Evolutionary conservation across 2,329 filamentous ascomycete genomes (phyloP), one percentile per base, ranked within the genome.

Genomic region (Xylaria arbuscula): DNA sequence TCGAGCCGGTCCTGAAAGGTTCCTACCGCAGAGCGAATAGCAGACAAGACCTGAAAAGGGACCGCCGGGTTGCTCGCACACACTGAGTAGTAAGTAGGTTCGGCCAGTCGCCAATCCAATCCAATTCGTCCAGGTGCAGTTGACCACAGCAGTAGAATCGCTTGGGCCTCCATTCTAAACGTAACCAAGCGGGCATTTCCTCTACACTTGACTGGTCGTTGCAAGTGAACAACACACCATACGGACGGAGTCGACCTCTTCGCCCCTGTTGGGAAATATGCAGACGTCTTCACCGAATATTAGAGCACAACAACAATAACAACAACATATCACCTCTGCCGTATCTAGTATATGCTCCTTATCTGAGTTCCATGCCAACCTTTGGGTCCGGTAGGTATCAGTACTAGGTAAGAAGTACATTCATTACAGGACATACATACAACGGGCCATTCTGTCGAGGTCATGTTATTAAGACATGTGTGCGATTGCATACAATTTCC

Each of bases 181-280:
- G 63, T 50, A 71, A 68, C 70, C 64, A 70, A 70, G 66, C 68
- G 54, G 67, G n/a, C 61, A 22, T 50, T 54, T 69, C 62, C 68
- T 24, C 24, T 51, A 17, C 47, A 59, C 47, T 22, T 65, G 65
- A 68, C 68, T 68, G 68, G 68, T 51, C 17, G 62, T 59, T 45
- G 45, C 54, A 53, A 59, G 66, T 62, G 60, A 71, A 71, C 69
- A 71, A 71, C 69, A 64, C 66, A 71, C 69, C 68, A 70, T 62
- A 62, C 61, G 57, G 63, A 54, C 53, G 24, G 59, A 63, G 57
- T 47, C 51, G 38, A 66, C 51, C 53, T 59, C 67, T 71, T 61
- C 55, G 63, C 57, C 64, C 66, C 54, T 59, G 59, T 59, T 64
- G 32, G 63, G 62, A 66, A 66, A 48, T 56, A 62, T 40, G 59